phyloP scores from a whole-genome alignment of 176 grass and related monocot species.

The Aegilops speltoides region DNA sequence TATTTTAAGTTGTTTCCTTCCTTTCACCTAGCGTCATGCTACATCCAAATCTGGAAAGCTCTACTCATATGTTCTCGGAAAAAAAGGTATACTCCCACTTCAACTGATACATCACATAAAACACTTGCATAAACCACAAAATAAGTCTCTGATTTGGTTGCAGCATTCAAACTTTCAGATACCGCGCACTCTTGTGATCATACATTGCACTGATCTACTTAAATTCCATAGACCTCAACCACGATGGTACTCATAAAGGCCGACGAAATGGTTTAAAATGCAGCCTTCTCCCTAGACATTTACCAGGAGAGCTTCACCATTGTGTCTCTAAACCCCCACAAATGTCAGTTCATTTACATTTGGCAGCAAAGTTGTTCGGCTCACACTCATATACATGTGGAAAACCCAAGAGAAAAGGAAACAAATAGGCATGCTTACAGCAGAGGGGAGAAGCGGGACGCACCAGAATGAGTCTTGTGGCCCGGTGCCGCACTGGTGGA shows the following conservation, averaged over 20 bases:
- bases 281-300: neutral
- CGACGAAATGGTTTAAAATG: neutral
- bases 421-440: neutral
- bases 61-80: neutral
- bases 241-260: neutral
- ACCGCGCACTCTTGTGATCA: neutral
- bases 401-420: neutral
- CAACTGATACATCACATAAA: conserved; percentile 1
- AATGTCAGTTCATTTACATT: neutral
- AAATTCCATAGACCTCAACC: neutral
- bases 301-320: neutral
- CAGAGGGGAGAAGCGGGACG: conserved; percentile 3
- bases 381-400: neutral
- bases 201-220: neutral
- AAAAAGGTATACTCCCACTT: neutral
- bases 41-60: conserved; percentile 1
- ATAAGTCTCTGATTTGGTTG: neutral
- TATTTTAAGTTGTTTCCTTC: neutral
- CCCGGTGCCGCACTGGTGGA: conserved; percentile 64
- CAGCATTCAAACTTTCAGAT: neutral
- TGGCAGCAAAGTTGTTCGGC: neutral
- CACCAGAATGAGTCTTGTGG: conserved; percentile 52
- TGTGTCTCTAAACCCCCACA: neutral
- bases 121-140: neutral
- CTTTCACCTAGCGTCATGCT: neutral